phyloP scores from a whole-genome alignment of 805 yeast species.

The Wickerhamomyces canadensis region DNA sequence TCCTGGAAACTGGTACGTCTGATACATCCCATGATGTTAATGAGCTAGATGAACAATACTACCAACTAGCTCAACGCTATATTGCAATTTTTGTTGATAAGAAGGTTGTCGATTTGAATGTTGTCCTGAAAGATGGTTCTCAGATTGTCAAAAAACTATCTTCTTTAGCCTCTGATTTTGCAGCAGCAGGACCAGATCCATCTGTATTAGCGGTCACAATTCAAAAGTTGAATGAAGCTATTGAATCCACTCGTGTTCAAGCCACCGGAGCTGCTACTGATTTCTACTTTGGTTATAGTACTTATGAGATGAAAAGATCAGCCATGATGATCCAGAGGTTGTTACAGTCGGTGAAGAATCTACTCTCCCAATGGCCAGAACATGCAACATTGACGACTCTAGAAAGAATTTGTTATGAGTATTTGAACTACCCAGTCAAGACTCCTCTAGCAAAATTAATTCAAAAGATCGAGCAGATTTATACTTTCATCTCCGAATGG shows the following conservation, averaged over 20 bases:
- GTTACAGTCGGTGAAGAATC: conserved; percentile 36
- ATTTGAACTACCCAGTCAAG: conserved; percentile 51
- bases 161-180: conserved; percentile 19
- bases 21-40: conserved; percentile 14
- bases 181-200: conserved; percentile 20
- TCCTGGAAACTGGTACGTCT: conserved; percentile 34
- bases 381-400: conserved; percentile 82
- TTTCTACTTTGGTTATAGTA: conserved; percentile 63
- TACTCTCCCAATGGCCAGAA: conserved; percentile 83
- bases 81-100: conserved; percentile 33
- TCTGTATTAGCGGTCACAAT: conserved; percentile 32
- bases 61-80: conserved; percentile 44
- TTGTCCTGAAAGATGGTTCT: conserved; percentile 38
- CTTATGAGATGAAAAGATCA: conserved; percentile 57
- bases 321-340: conserved; percentile 41
- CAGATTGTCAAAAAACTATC: conserved; percentile 25
- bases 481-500: conserved; percentile 84
- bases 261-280: conserved; percentile 32
- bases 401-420: conserved; percentile 57
- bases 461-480: conserved; percentile 81
- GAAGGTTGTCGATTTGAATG: conserved; percentile 13
- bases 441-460: conserved; percentile 75
- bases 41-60: conserved; percentile 43
- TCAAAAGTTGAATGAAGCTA: conserved; percentile 28
- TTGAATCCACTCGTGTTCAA: conserved; percentile 24